Base-by-base conservation (phyloP, 2,329 filamentous ascomycete species). In the Aspergillus sojae region DNA sequence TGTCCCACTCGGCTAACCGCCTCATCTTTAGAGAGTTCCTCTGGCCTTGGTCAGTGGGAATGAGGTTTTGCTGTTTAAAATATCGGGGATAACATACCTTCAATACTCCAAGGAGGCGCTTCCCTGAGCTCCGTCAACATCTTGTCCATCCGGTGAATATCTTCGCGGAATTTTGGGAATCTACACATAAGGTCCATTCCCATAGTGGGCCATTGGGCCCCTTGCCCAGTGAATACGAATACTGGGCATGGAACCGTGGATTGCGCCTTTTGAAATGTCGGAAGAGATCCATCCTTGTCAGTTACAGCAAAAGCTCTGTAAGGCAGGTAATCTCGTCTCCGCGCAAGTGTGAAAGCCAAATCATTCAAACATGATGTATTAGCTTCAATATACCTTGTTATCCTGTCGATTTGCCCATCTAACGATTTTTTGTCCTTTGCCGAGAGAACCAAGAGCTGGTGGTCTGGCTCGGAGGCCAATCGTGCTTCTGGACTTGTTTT, bases 211-310 rank as follows among this genome's bases (percentile, higher is more conserved):
- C 74, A 79, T 45, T 79, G 76, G 3, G 77, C 73, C 1, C 77
- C 77, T 57, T 79, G 77, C 4, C 77, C 77, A 16, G 72, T 79
- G 59, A 78, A 79, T 3, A 75, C 66, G 39, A 76, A 74, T 2
- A 57, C 61, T 14, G 68, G 30, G 10, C 53, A 23, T 26, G 67
- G 55, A 7, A 39, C n/a, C 5, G 43, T 56, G 19, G 58, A 30
- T 45, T 23, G 16, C 9, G 48, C 41, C 19, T 61, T 63, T 23
- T 60, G 46, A 16, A 64, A 62, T 23, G 57, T 48, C 5, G 59
- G n/a, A 4, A 61, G n/a, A n/a, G 32, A 46, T 6, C 54, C 43
- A 32, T 58, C 57, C 7, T 53, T 14, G 23, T 26, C 39, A 23
- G 43, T 11, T 52, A 68, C 58, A 5, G 62, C 60, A 41, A 66